A percentile compares a stretch with the other conserved stretches of the same genome.
These are phyloP conservation scores for Diutina rugosa DNA, from an alignment of 1,139 yeast species.

Conservation along the genomic window DNA sequence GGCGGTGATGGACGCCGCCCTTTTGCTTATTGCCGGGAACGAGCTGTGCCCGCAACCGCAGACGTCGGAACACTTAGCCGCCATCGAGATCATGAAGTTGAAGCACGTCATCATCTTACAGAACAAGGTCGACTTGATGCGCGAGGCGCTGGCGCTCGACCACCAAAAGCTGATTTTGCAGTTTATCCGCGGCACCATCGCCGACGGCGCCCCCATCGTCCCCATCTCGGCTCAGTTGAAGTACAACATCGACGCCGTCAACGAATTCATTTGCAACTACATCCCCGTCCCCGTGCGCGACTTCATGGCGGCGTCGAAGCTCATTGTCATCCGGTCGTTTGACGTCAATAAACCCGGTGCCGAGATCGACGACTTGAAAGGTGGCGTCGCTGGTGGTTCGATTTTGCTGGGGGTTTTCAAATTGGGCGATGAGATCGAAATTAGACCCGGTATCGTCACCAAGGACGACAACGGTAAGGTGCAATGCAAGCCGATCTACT, in stretches of 20 bases:
- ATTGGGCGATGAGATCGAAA: slow-evolving; percentile 96
- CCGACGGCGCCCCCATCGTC: slow-evolving; percentile 97
- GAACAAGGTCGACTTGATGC: slow-evolving; percentile 97
- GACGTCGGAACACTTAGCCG: slow-evolving; percentile 98
- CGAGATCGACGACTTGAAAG: slow-evolving; percentile 91
- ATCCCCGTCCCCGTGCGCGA: slow-evolving; percentile 97
- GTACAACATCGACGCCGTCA: slow-evolving; percentile 96
- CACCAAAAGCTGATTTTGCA: slow-evolving; percentile 87
- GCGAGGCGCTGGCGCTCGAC: slow-evolving; percentile 91
- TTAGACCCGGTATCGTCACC: slow-evolving; percentile 97
- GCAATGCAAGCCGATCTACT: slow-evolving; percentile 91
- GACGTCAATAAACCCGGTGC: slow-evolving; percentile 99
- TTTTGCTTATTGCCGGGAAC: slow-evolving; percentile 91
- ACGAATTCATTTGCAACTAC: slow-evolving; percentile 87
- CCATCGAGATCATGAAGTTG: slow-evolving; percentile 97
- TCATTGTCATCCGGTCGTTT: slow-evolving; percentile 95
- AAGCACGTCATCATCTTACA: slow-evolving; percentile 93
- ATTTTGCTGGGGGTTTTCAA: slow-evolving; percentile 94
- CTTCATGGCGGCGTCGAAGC: slow-evolving; percentile 83
- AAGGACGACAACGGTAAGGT: slow-evolving; percentile 88
- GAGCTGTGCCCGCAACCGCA: slow-evolving; percentile 99
- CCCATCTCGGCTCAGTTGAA: slow-evolving; percentile 98
- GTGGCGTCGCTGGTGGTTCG: slow-evolving; percentile 99
- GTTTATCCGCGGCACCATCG: slow-evolving; percentile 94
- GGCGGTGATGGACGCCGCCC: slow-evolving; percentile 99